Conservation (phyloP, 257 asterid genomes). For the Haberlea rhodopensis region DNA sequence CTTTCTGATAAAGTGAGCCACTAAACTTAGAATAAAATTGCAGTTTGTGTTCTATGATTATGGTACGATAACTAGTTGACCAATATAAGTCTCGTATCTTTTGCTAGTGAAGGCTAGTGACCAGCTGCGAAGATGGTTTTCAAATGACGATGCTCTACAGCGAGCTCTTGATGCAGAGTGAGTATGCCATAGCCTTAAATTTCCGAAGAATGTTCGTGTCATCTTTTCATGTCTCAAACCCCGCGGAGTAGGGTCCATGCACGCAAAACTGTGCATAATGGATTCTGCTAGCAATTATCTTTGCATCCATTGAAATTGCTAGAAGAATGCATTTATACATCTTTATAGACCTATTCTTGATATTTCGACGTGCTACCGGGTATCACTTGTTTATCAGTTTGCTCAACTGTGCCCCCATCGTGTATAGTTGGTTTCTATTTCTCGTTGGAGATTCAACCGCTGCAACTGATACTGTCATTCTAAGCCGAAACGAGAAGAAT, state of each 20-base stretch:
- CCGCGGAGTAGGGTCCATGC: no score
- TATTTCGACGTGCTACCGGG: background rate
- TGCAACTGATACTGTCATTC: constrained; percentile 62
- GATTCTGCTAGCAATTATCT: background rate
- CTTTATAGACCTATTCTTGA: background rate
- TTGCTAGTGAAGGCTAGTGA: constrained; percentile 58
- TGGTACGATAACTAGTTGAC: background rate
- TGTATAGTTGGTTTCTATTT: constrained; percentile 67
- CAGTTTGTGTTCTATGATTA: background rate
- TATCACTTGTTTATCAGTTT: background rate
- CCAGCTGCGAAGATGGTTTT: constrained; percentile 66
- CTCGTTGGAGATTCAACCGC: constrained; percentile 54
- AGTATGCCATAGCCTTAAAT: constrained; percentile 26
- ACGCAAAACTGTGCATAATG: background rate
- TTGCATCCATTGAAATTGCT: background rate
- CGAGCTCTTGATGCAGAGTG: constrained; percentile 88
- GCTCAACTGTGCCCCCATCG: constrained; percentile 13
- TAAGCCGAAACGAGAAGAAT: constrained; percentile 61
- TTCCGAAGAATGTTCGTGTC: background rate
- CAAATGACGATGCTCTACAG: constrained; percentile 84
- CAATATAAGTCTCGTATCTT: constrained; percentile 17
- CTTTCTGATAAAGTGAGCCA: constrained; percentile 81
- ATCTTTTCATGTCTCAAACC: background rate
- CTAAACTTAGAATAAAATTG: constrained; percentile 3
- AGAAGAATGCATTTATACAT: background rate